Evolutionary conservation across 139 green algal species (phyloP), one percentile per base, ranked within the genome.

Genomic region (Spirogloea muscicola): DNA sequence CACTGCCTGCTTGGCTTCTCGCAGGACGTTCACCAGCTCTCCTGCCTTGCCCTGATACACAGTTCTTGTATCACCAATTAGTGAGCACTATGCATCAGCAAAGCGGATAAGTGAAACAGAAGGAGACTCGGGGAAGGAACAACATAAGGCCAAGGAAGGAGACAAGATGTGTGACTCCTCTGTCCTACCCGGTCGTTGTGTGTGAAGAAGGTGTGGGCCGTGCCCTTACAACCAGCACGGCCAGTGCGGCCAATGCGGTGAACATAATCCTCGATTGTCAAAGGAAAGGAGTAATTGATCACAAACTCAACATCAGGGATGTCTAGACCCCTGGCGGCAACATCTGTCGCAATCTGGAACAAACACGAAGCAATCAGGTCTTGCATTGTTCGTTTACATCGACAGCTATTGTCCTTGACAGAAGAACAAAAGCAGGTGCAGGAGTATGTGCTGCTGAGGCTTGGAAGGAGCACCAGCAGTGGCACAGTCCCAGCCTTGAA

Each of bases 231-330:
- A 49, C 94, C 94, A 1, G 93, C 93, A 3, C 94, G 84, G 0
- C 94, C 94, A 9, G 94, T 98, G 41, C 94, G 59, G 0, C 70
- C 70, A 48, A 77, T 77, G 57, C 94, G 84, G 77, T 98, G 94
- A 55, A 98, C 92, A 69, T 99, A 98, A 87, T 99, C 93, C 84
- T 97, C 94, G 2, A 85, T 95, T 0, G 91, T 96, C 10, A 96
- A 80, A 0, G 94, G 94, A 81, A 99, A 97, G 43, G 84, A 90
- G 84, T 96, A 98, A 87, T 99, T 99, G 74, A 99, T 93, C 0
- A 99, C 94, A 16, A 49, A 91, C 92, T 80, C 91, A 31, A 94
- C 89, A 72, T 93, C 81, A 2, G 89, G 88, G 59, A 94, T 94
- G 74, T 94, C 89, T 33, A 98, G 86, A 1, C 94, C 94, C 46